Base-by-base conservation (phyloP, 129 eudicot species). In the Flaveria bidentis region DNA sequence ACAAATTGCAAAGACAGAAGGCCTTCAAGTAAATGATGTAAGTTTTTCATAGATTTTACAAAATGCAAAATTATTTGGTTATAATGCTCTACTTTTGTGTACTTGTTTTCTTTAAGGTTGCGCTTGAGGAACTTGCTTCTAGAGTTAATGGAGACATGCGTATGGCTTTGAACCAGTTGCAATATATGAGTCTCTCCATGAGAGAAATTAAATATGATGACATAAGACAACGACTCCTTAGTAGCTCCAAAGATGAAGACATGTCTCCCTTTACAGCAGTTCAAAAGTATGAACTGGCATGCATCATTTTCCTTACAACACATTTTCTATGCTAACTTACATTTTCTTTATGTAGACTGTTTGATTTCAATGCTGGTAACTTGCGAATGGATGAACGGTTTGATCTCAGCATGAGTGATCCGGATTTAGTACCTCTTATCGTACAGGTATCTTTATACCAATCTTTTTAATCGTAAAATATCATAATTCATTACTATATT, bases 101-200 rank as follows among this genome's bases (percentile, higher is more conserved):
- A 28, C 28, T 61, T 4, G 18, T 14, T 73, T 30, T 63, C 45
- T 63, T 30, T 30, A 30, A 93, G 98, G 80, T 95, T 86, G 99
- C 97, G 30, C 90, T 95, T 20, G 97, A 91, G 85, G 99, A 95
- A 87, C 90, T 95, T 83, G 96, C 96, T 18, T 93, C 84, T 44
- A 85, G 99, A 80, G 95, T 87, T 55, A 89, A 91, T 77, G 99
- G 99, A 72, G 99, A 95, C 76, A 91, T 95, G 83, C 97, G 99
- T 20, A 95, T 95, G 99, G 99, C 97, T 80, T 81, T 95, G 67
- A 95, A 95, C 79, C 96, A 95, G 67, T 84, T 95, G 89, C 97
- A 95, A 71, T 95, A 91, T 80, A 95, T 95, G 99, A 89, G 94
- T 73, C 93, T 95, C 57, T 87, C 97, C 47, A 91, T 83, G 94